phyloP scores from a whole-genome alignment of 78 protist genomes.

The slime mould (Dictyostelium discoideum) region DNA sequence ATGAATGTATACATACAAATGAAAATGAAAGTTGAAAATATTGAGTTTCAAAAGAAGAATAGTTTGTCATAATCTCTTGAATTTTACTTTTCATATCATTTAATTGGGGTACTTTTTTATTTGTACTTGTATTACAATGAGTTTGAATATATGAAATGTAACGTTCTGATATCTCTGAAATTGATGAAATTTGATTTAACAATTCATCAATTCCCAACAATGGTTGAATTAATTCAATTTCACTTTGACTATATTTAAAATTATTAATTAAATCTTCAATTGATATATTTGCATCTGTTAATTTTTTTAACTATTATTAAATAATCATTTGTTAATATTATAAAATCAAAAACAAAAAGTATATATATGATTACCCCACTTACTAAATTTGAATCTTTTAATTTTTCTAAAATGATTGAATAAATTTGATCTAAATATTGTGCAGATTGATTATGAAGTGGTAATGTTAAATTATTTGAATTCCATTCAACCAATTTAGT shows the following conservation, averaged over 20 bases:
- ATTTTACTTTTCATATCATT: conserved; percentile 36
- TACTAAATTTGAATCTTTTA: conserved; percentile 30
- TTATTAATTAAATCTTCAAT: conserved; percentile 50
- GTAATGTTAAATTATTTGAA: neutral
- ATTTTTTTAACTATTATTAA: neutral
- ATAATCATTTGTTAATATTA: no score
- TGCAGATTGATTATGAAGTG: conserved; percentile 69
- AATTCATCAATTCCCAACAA: conserved; percentile 51
- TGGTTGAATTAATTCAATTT: conserved; percentile 26
- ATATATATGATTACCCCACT: no score
- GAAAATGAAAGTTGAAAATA: conserved; percentile 75
- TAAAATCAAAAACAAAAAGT: no score
- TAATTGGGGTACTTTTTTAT: conserved; percentile 20
- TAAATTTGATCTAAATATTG: conserved; percentile 46
- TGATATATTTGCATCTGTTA: conserved; percentile 20
- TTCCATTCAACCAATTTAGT: conserved; percentile 7
- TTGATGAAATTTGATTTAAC: conserved; percentile 21
- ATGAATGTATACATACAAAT: neutral
- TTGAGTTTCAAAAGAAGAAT: conserved; percentile 46
- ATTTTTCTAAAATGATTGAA: conserved; percentile 23
- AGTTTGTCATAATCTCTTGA: conserved; percentile 27
- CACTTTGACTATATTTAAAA: conserved; percentile 6
- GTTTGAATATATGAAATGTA: conserved; percentile 46
- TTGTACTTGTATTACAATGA: neutral
- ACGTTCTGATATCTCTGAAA: conserved; percentile 54